A percentile compares a stretch with the other conserved stretches of the same genome.
Conservation (phyloP, 192 early-diverging fungal genomes). For the Dissophora globulifera region DNA sequence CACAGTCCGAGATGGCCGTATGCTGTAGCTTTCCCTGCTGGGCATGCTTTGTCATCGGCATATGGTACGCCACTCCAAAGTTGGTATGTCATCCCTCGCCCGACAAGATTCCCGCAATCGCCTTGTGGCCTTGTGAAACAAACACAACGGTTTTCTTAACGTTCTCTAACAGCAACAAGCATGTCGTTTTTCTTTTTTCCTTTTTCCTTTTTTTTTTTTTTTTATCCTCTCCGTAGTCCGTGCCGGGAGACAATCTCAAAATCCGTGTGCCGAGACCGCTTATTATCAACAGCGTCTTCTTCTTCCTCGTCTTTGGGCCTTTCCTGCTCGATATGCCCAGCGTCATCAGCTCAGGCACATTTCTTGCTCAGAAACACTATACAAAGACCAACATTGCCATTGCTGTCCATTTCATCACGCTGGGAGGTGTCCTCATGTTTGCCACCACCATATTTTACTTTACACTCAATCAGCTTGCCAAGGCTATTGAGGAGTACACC, state of each 20-base stretch:
- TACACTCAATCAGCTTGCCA: conserved; percentile 36
- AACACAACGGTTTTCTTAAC: too few species aligned
- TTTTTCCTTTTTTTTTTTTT: background rate
- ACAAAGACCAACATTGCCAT: conserved; percentile 45
- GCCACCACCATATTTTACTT: conserved; percentile 40
- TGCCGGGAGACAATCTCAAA: conserved; percentile 33
- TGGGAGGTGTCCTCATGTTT: conserved; percentile 27
- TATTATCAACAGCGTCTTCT: conserved; percentile 41
- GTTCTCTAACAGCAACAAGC: too few species aligned
- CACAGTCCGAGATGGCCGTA: conserved; percentile 47
- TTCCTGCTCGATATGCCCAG: conserved; percentile 46
- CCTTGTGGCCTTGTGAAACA: too few species aligned
- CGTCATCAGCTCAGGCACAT: conserved; percentile 52
- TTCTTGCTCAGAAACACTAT: conserved; percentile 39
- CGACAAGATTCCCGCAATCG: too few species aligned
- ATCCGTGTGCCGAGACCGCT: conserved; percentile 28
- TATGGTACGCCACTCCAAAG: conserved; percentile 52
- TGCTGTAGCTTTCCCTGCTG: conserved; percentile 54
- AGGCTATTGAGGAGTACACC: conserved; percentile 43
- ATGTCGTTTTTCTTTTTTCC: too few species aligned
- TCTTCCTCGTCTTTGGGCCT: conserved; percentile 44
- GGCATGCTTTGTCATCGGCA: conserved; percentile 51
- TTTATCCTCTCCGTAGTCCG: conserved; percentile 5
- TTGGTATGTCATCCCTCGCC: conserved; percentile 28
- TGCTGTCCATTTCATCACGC: conserved; percentile 37